A percentile compares a stretch with the other conserved stretches of the same genome.
phyloP scores from a whole-genome alignment of 208 protist species.

The Blechomonas ayalai region DNA sequence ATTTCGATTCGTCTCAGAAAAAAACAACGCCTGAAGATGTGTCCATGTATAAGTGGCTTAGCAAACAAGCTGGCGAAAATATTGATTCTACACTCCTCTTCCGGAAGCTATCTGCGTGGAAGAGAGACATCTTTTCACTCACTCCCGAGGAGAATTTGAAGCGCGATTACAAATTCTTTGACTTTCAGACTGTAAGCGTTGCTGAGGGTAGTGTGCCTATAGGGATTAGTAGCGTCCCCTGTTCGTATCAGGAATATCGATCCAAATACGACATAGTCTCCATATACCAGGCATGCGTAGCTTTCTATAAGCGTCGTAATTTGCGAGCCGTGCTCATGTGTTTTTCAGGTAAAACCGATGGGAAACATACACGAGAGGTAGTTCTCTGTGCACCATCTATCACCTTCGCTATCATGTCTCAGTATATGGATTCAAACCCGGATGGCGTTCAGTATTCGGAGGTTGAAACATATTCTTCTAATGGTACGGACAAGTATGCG shows the following conservation, averaged over 20 bases:
- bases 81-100: conserved; percentile 20
- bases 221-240: conserved; percentile 76
- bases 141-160: conserved; percentile 58
- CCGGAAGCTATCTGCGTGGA: conserved; percentile 54
- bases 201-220: conserved; percentile 10
- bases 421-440: conserved; percentile 21
- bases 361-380: conserved; percentile 49
- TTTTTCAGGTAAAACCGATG: conserved; percentile 51
- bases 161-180: conserved; percentile 79
- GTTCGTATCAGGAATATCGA: conserved; percentile 44
- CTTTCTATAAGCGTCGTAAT: conserved; percentile 30
- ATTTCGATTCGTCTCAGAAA: conserved; percentile 68
- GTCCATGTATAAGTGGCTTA: conserved; percentile 37
- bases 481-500: conserved; percentile 15
- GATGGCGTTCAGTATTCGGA: conserved; percentile 23
- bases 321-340: conserved; percentile 53
- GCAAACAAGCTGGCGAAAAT: conserved; percentile 1
- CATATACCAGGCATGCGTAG: conserved; percentile 19
- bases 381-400: conserved; percentile 30
- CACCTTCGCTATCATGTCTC: conserved; percentile 22
- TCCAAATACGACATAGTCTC: conserved; percentile 12
- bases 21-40: conserved; percentile 72
- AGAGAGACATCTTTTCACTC: conserved; percentile 66
- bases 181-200: conserved; percentile 15
- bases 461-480: conserved; percentile 6